Conservation (phyloP, 73 alveolate genomes). For the Tetrahymena thermophila region DNA sequence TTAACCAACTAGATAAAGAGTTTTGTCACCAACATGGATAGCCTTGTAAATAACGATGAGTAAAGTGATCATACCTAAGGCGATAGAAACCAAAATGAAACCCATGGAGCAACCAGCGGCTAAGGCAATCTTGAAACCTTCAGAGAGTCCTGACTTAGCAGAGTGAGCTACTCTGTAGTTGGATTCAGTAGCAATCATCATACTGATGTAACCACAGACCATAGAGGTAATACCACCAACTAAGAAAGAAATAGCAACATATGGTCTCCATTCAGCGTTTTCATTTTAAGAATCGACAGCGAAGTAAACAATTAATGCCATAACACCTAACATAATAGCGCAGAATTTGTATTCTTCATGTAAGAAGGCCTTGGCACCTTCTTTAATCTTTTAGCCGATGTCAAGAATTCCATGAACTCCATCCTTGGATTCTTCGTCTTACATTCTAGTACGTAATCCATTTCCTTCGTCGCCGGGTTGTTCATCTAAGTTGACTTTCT, state of each 20-base stretch:
- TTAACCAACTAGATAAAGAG: not conserved
- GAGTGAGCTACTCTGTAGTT: slow-evolving; percentile 59
- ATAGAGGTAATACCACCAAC: slow-evolving; percentile 75
- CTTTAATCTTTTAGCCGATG: slow-evolving; percentile 26
- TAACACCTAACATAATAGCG: slow-evolving; percentile 40
- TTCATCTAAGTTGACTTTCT: not conserved
- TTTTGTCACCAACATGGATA: slow-evolving; percentile 11
- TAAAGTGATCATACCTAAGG: slow-evolving; percentile 53
- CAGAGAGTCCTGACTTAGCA: slow-evolving; percentile 50
- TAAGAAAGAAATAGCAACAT: slow-evolving; percentile 51
- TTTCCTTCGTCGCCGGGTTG: slow-evolving; percentile 8
- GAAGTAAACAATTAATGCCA: slow-evolving; percentile 46
- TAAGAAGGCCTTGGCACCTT: slow-evolving; percentile 77
- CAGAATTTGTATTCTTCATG: slow-evolving; percentile 59
- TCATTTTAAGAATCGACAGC: slow-evolving; percentile 21
- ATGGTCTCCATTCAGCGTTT: slow-evolving; percentile 47
- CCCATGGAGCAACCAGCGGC: slow-evolving; percentile 88
- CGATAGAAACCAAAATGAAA: slow-evolving; percentile 74
- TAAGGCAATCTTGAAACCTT: slow-evolving; percentile 70
- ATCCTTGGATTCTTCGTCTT: slow-evolving; percentile 31
- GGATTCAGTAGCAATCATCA: slow-evolving; percentile 77
- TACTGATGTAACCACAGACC: slow-evolving; percentile 80
- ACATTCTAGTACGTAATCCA: slow-evolving; percentile 8
- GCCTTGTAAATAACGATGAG: slow-evolving; percentile 57
- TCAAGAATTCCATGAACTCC: slow-evolving; percentile 1